These are phyloP conservation scores for Suillus alpinus DNA, from an alignment of 768 basidiomycete species.

Conservation along the genomic window DNA sequence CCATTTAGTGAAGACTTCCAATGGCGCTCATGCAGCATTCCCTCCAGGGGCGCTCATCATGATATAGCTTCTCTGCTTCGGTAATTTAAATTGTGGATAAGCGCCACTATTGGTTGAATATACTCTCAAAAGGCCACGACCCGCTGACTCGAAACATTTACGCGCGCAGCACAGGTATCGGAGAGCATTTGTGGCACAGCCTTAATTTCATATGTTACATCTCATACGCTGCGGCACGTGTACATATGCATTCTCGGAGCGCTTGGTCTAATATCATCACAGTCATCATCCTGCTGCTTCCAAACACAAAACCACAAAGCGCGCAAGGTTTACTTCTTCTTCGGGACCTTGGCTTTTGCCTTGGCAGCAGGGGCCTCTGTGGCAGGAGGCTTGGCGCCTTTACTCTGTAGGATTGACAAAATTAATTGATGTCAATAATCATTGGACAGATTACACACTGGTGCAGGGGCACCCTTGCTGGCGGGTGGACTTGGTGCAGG, in stretches of 20 bases:
- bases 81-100: too few relatives aligned
- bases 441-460: neutral
- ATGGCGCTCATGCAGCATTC: neutral
- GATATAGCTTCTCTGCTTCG: neutral
- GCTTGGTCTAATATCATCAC: neutral
- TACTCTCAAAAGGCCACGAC: neutral
- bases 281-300: neutral
- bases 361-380: conserved; percentile 29
- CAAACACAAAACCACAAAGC: neutral
- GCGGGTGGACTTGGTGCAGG: neutral
- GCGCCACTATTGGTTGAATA: neutral
- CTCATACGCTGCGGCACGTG: neutral
- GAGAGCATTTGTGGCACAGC: neutral
- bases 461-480: neutral
- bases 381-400: conserved; percentile 11
- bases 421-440: neutral
- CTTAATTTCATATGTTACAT: neutral
- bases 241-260: neutral
- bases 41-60: too few relatives aligned
- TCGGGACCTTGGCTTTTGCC: conserved; percentile 22
- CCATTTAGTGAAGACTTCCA: neutral
- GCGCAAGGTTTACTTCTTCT: conserved; percentile 26
- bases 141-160: neutral
- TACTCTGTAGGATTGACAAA: conserved; percentile 16
- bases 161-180: neutral